phyloP scores from a whole-genome alignment of 73 alveolate genomes.

The Tetrahymena borealis region DNA sequence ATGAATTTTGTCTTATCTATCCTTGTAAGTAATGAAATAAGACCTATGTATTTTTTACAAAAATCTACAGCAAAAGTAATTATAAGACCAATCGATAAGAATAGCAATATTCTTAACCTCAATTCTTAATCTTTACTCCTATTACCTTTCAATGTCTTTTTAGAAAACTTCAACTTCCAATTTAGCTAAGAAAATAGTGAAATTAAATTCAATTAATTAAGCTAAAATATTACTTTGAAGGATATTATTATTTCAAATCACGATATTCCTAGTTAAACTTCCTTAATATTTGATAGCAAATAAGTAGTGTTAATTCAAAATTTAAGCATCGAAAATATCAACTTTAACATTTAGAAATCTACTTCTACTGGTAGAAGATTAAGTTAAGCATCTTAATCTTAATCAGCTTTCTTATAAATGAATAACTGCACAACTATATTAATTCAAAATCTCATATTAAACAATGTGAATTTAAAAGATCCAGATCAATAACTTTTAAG shows the following conservation, averaged over 20 bases:
- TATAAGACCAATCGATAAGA: not conserved
- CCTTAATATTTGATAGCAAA: not conserved
- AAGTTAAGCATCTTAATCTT: not conserved
- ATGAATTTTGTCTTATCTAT: not conserved
- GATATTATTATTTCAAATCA: not conserved
- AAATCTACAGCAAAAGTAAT: not conserved
- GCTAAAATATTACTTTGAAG: not conserved
- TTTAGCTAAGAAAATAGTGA: not conserved
- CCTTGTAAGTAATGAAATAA: not conserved
- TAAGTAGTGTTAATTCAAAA: not conserved
- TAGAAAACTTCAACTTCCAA: not conserved
- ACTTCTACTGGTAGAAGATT: not conserved
- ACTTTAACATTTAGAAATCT: not conserved
- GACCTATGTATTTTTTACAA: not conserved
- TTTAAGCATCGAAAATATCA: not conserved
- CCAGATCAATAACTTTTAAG: not conserved
- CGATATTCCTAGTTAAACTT: not conserved
- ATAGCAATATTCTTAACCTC: not conserved
- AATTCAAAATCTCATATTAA: too few species aligned
- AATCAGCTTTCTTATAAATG: too few species aligned
- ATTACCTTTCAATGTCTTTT: not conserved
- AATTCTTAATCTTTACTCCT: not conserved
- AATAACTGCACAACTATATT: too few species aligned
- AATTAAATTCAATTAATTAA: not conserved
- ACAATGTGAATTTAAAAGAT: not conserved